Base-by-base conservation (phyloP, 2,329 filamentous ascomycete species). In the Talaromyces amestolkiae region DNA sequence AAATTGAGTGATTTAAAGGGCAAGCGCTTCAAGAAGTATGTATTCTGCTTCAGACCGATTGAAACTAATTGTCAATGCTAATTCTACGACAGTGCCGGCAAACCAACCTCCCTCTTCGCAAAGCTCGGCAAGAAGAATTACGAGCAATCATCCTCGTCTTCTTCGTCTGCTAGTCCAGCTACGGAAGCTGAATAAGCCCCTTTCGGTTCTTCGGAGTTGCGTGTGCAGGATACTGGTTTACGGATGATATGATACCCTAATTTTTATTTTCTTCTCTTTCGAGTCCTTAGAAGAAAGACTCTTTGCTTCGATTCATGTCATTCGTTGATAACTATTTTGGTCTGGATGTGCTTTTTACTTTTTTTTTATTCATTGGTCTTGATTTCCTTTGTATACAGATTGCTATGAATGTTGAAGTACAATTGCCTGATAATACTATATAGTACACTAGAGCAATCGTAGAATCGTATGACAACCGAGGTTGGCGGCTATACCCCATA, bases 1-100 rank as follows among this genome's bases (percentile, higher is more conserved):
- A 83, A 83, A 63, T 64, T 83, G 71, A 81, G 77, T 61, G 78
- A 82, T 65, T 72, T 83, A 63, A 83, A 83, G 76, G 78, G 79
- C 43, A 82, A 82, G 76, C 76, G 79, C 31, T 82, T 82, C 65
- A 79, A 79, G 71, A 82, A 79, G 80, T 81, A 74, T 59, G 74
- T 71, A 0, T 5, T 56, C 19, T n/a, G 27, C 6, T 10, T n/a
- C 27, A 4, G 27, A 6, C 49, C 49, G 27, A 41, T 9, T 3
- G 47, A 0, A 1, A 37, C 61, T 13, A 9, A 35, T 54, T 15
- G 33, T 17, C 41, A n/a, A 39, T 33, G 19, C 19, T 63, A 45
- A 65, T 60, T 5, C 5, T 22, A 62, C 39, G 2, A 56, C 54
- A 79, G 76, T 69, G 75, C 72, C 63, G 76, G 74, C 68, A 78